phyloP scores from a whole-genome alignment of 2,329 filamentous ascomycete genomes.

The Fusarium sp. region DNA sequence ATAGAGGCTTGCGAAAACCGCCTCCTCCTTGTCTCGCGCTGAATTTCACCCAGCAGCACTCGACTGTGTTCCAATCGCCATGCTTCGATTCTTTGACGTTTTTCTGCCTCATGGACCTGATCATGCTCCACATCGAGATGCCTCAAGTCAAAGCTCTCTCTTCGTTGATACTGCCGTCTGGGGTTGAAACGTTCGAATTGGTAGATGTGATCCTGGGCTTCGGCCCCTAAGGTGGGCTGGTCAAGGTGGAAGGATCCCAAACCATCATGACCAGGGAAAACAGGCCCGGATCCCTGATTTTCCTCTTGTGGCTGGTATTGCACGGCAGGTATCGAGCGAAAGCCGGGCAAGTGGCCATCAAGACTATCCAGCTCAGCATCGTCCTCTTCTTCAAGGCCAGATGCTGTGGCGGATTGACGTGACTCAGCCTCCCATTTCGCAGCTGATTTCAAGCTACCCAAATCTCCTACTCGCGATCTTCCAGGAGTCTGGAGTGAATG shows the following conservation, averaged over 20 bases:
- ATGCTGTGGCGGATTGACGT: slow-evolving; percentile 54
- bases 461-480: slow-evolving; percentile 80
- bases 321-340: slow-evolving; percentile 70
- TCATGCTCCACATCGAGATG: slow-evolving; percentile 66
- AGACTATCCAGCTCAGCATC: slow-evolving; percentile 90
- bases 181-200: slow-evolving; percentile 90
- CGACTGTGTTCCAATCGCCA: slow-evolving; percentile 94
- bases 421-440: slow-evolving; percentile 69
- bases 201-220: slow-evolving; percentile 86
- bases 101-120: slow-evolving; percentile 74
- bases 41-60: slow-evolving; percentile 87
- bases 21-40: slow-evolving; percentile 81
- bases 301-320: slow-evolving; percentile 42
- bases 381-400: slow-evolving; percentile 65
- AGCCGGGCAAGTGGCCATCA: slow-evolving; percentile 91
- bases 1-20: slow-evolving; percentile 70
- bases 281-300: slow-evolving; percentile 67
- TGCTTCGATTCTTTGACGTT: slow-evolving; percentile 85
- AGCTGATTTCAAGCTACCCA: slow-evolving; percentile 80
- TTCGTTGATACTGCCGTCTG: slow-evolving; percentile 67
- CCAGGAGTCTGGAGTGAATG: slow-evolving; percentile 74
- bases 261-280: slow-evolving; percentile 93
- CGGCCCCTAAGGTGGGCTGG: slow-evolving; percentile 62
- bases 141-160: slow-evolving; percentile 66
- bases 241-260: slow-evolving; percentile 84